Conservation (phyloP, 495 filamentous ascomycete species). For the Usnea hakonensis region DNA sequence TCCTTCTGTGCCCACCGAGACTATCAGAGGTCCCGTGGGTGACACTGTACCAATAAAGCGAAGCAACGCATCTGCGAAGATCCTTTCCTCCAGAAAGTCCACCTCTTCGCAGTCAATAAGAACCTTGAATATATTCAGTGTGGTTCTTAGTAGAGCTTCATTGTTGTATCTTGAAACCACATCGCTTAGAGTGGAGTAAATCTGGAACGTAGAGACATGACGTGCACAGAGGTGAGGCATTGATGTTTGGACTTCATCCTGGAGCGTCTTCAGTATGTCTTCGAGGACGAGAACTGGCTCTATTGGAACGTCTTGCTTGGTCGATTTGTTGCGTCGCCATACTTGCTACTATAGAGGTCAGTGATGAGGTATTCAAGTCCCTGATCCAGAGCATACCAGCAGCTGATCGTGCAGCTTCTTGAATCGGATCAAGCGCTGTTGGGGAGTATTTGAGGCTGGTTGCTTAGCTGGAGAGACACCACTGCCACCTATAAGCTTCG, state of each 20-base stretch:
- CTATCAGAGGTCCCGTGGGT: constrained; percentile 50
- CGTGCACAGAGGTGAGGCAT: constrained; percentile 81
- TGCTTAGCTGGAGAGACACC: constrained; percentile 53
- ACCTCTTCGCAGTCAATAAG: constrained; percentile 95
- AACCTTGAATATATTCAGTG: constrained; percentile 76
- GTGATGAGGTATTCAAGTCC: background rate
- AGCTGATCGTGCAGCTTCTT: constrained; percentile 81
- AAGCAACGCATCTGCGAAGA: constrained; percentile 77
- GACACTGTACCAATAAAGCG: constrained; percentile 60
- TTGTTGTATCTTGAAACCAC: constrained; percentile 72
- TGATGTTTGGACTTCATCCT: constrained; percentile 80
- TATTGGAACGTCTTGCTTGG: constrained; percentile 42
- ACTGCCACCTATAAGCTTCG: constrained; percentile 79
- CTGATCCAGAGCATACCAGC: constrained; percentile 45
- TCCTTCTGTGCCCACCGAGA: constrained; percentile 65
- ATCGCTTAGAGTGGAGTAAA: constrained; percentile 79
- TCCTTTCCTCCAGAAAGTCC: constrained; percentile 74
- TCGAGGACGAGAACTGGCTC: constrained; percentile 49
- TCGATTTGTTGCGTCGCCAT: constrained; percentile 59
- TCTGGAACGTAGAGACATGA: constrained; percentile 73
- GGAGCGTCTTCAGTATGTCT: constrained; percentile 67
- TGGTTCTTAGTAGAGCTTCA: constrained; percentile 70
- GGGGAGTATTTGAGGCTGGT: constrained; percentile 63
- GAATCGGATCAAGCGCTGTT: constrained; percentile 81
- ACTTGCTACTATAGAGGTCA: constrained; percentile 50